phyloP scores from a whole-genome alignment of 2,329 filamentous ascomycete genomes.

The Sclerotinia glacialis region DNA sequence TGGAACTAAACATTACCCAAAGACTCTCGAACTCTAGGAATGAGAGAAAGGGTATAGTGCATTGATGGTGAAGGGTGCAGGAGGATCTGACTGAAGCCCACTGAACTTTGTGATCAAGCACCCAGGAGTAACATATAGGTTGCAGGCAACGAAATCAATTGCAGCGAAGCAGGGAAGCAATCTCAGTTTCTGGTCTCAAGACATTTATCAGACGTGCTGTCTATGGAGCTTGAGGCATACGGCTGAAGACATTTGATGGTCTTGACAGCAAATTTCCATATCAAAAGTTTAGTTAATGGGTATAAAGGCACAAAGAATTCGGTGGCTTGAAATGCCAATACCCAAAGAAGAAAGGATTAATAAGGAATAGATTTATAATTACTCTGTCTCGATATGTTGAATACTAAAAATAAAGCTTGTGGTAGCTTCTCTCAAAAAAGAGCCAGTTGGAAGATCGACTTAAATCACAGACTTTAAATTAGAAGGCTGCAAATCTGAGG shows the following conservation, averaged over 20 bases:
- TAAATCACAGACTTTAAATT: no score
- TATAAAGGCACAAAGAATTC: no score
- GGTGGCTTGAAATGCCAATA: neutral
- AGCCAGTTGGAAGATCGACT: no score
- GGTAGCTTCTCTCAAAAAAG: no score
- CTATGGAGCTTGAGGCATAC: neutral
- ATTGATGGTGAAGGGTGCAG: neutral
- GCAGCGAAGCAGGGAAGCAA: neutral
- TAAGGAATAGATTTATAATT: no score
- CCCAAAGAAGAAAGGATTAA: neutral
- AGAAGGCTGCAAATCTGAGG: no score
- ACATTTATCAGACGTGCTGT: neutral
- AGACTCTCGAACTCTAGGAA: no score
- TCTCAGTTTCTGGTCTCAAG: no score
- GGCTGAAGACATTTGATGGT: no score
- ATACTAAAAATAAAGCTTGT: neutral
- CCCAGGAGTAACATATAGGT: neutral
- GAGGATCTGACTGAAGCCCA: neutral
- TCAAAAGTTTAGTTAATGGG: neutral
- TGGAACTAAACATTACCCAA: no score
- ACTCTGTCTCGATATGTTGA: neutral
- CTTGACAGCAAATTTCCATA: neutral
- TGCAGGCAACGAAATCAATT: neutral
- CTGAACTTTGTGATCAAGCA: neutral
- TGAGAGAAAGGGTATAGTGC: neutral